Conservation (phyloP, 106 monocot genomes). For the Dendrobium chrysotoxum region DNA sequence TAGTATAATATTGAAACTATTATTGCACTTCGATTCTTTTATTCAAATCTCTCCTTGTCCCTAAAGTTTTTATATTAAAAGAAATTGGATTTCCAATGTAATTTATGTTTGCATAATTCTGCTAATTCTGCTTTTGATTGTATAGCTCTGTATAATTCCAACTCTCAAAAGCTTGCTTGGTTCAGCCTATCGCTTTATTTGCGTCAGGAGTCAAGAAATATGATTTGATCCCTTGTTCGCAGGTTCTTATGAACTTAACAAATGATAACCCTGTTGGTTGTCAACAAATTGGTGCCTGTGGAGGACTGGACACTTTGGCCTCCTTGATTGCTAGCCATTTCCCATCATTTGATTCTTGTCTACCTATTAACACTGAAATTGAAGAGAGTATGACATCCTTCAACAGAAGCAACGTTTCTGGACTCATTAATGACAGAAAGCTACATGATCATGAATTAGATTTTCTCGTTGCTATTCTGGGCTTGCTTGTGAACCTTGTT, state of each 20-base stretch:
- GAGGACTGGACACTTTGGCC: slow-evolving; percentile 75
- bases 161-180: background rate
- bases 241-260: slow-evolving; percentile 98
- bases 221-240: slow-evolving; percentile 14
- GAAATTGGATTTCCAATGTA: background rate
- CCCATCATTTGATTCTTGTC: slow-evolving; percentile 60
- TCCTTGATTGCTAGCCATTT: slow-evolving; percentile 78
- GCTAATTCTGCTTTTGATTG: background rate
- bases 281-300: slow-evolving; percentile 79
- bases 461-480: slow-evolving; percentile 96
- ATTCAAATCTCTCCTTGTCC: background rate
- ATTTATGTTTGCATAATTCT: background rate
- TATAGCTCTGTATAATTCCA: background rate
- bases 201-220: background rate
- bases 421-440: slow-evolving; percentile 28
- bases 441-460: slow-evolving; percentile 75
- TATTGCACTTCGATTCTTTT: background rate
- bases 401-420: slow-evolving; percentile 6
- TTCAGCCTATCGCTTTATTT: background rate
- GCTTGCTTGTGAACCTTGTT: slow-evolving; percentile 96
- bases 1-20: background rate
- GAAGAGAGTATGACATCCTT: slow-evolving; percentile 22
- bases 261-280: slow-evolving; percentile 89
- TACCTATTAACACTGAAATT: slow-evolving; percentile 9
- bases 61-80: background rate